Conservation (phyloP, 208 protist genomes). For the Wallacemonas sp. region DNA sequence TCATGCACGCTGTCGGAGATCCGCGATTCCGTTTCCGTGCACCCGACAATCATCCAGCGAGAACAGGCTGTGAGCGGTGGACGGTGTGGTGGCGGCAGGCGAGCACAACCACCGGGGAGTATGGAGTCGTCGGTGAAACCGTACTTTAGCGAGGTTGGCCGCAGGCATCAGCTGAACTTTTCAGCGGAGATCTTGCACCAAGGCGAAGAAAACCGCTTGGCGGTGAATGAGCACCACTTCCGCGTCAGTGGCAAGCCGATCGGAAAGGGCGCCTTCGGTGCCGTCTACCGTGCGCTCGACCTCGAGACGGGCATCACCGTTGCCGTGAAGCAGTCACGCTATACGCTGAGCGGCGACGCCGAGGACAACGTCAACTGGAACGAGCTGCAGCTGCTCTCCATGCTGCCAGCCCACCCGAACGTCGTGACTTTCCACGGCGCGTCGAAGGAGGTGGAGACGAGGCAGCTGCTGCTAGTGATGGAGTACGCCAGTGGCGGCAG, state of each 20-base stretch:
- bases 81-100: too few relatives aligned
- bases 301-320: constrained; percentile 59
- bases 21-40: too few relatives aligned
- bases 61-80: too few relatives aligned
- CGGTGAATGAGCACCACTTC: constrained; percentile 47
- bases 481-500: constrained; percentile 71
- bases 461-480: constrained; percentile 61
- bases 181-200: constrained; percentile 51
- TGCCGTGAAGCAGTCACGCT: constrained; percentile 70
- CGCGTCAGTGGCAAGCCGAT: constrained; percentile 54
- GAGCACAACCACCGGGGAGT: too few relatives aligned
- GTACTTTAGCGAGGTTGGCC: constrained; percentile 11
- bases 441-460: constrained; percentile 55
- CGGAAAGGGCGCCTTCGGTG: constrained; percentile 66
- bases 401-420: constrained; percentile 59
- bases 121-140: not conserved
- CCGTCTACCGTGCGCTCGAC: constrained; percentile 64
- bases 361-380: constrained; percentile 48
- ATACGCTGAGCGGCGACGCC: constrained; percentile 29
- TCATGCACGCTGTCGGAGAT: too few relatives aligned
- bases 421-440: constrained; percentile 70
- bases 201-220: constrained; percentile 29
- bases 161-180: constrained; percentile 34
- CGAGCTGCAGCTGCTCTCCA: constrained; percentile 63
- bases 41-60: too few relatives aligned